phyloP scores from a whole-genome alignment of 441 rosid genomes.

The Syzygium malaccense region DNA sequence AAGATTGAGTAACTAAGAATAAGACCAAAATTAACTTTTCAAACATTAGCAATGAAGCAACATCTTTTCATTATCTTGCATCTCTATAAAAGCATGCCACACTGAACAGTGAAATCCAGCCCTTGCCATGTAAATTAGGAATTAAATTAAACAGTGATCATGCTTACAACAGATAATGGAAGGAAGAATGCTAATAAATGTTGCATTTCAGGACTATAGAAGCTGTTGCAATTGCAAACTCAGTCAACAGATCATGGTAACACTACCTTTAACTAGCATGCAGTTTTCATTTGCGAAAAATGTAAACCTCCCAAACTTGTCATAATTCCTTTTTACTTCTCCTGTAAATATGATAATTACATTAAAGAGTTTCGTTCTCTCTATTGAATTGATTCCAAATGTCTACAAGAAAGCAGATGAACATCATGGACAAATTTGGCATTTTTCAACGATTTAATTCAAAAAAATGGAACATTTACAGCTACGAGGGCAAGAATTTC shows the following conservation, averaged over 20 bases:
- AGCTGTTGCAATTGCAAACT: background rate
- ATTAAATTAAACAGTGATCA: background rate
- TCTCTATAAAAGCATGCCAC: background rate
- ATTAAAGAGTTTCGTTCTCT: background rate
- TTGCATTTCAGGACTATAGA: background rate
- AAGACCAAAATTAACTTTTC: background rate
- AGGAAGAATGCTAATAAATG: background rate
- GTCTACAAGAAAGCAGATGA: too few relatives aligned
- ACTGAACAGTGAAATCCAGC: background rate
- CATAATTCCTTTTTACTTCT: background rate
- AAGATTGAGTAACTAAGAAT: constrained; percentile 5
- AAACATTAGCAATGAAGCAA: background rate
- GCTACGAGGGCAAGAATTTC: background rate
- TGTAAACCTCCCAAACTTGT: background rate
- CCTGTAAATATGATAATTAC: background rate
- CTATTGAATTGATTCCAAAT: background rate
- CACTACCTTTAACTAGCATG: background rate
- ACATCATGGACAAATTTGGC: background rate
- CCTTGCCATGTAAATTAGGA: background rate
- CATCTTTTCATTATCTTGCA: background rate
- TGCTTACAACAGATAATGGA: background rate
- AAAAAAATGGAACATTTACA: background rate
- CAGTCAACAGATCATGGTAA: background rate
- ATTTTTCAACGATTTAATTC: background rate
- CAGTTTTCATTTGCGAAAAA: too few relatives aligned